phyloP scores from a whole-genome alignment of 768 basidiomycete species.

The Auricularia cornea region DNA sequence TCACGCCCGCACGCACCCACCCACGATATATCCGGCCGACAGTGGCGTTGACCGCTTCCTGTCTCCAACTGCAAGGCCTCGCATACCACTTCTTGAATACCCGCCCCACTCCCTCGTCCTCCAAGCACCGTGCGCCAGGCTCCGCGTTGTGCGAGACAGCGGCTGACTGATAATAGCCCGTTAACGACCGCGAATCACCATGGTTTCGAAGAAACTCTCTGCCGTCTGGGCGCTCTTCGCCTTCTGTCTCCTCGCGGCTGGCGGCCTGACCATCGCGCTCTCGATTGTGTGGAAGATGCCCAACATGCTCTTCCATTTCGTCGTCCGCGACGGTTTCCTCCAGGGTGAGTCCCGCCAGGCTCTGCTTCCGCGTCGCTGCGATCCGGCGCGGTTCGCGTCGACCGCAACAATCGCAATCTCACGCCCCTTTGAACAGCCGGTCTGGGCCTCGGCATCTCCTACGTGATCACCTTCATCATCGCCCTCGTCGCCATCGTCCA shows the following conservation, averaged over 20 bases:
- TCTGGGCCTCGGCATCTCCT: constrained; percentile 53
- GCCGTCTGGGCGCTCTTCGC: constrained; percentile 67
- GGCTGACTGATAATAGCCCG: neutral
- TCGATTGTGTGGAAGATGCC: constrained; percentile 65
- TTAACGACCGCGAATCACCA: constrained; percentile 22
- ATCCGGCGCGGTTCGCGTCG: constrained; percentile 13
- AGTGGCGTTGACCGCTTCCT: constrained; percentile 1
- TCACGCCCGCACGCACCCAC: neutral
- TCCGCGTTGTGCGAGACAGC: neutral
- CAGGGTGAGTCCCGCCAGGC: constrained; percentile 41
- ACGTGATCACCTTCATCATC: constrained; percentile 59
- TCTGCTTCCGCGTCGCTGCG: constrained; percentile 1
- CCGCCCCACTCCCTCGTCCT: neutral
- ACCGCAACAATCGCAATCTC: neutral
- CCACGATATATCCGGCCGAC: neutral
- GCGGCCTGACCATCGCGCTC: constrained; percentile 52
- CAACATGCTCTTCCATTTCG: constrained; percentile 66
- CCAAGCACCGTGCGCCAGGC: no score
- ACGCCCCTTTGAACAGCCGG: constrained; percentile 43
- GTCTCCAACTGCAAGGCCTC: neutral
- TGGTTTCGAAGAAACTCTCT: constrained; percentile 68
- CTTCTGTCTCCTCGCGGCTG: constrained; percentile 61
- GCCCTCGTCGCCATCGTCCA: constrained; percentile 67
- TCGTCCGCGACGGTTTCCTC: constrained; percentile 49
- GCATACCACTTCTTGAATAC: neutral